Percentiles rank a stretch among this genome's conserved stretches.
phyloP scores from a whole-genome alignment of 805 yeast species.

The Cyberlindnera misumaiensis region DNA sequence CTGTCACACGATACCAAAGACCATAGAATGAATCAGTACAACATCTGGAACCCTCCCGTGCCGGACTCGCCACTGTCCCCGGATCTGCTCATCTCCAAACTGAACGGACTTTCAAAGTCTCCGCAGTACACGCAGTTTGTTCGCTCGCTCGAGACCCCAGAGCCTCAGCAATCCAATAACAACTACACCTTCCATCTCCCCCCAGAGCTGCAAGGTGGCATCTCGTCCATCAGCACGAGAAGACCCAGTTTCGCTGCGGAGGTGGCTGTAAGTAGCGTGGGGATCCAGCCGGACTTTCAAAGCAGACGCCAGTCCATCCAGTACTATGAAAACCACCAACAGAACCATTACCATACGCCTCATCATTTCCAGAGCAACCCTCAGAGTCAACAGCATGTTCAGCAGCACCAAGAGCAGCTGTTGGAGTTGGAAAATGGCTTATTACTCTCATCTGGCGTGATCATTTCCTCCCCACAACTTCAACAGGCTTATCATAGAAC shows the following conservation, averaged over 20 bases:
- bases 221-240: slow-evolving; percentile 55
- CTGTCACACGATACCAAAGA: neutral
- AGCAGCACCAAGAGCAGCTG: slow-evolving; percentile 8
- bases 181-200: slow-evolving; percentile 32
- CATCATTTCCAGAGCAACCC: neutral
- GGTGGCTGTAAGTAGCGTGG: slow-evolving; percentile 24
- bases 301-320: slow-evolving; percentile 23
- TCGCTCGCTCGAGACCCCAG: slow-evolving; percentile 1
- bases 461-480: slow-evolving; percentile 54
- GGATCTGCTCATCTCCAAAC: slow-evolving; percentile 18
- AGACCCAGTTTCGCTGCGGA: slow-evolving; percentile 73
- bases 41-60: slow-evolving; percentile 14
- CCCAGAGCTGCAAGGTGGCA: slow-evolving; percentile 56
- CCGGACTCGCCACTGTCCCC: slow-evolving; percentile 15
- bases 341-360: slow-evolving; percentile 3
- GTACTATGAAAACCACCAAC: slow-evolving; percentile 3
- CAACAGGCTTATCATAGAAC: slow-evolving; percentile 43
- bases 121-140: slow-evolving; percentile 7
- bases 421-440: slow-evolving; percentile 56
- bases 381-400: slow-evolving; percentile 1
- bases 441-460: slow-evolving; percentile 45
- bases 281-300: slow-evolving; percentile 9
- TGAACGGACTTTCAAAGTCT: slow-evolving; percentile 17
- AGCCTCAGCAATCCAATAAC: neutral
- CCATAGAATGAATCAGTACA: slow-evolving; percentile 9